Percentiles rank a stretch among this genome's conserved stretches.
Evolutionary conservation across 495 filamentous ascomycete species (phyloP).

Genomic region (Cercophora samala): DNA sequence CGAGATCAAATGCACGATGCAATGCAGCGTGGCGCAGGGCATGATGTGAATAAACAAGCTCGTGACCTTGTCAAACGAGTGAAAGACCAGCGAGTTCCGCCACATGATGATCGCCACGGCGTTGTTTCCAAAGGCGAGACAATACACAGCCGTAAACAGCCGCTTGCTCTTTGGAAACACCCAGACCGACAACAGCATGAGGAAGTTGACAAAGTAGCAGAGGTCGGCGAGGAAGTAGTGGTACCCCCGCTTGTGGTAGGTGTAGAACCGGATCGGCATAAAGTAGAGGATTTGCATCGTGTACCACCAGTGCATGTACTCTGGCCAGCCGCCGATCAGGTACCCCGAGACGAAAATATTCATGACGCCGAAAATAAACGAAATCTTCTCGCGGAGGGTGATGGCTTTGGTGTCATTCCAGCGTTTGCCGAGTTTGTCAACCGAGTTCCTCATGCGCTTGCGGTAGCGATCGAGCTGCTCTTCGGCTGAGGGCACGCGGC

Average conservation of each 20-base stretch:
- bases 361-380: conserved; percentile 92
- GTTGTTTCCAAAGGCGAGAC: conserved; percentile 92
- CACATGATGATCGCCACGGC: conserved; percentile 98
- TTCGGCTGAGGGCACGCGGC: conserved; percentile 76
- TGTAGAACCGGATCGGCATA: conserved; percentile 92
- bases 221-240: conserved; percentile 98
- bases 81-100: conserved; percentile 97
- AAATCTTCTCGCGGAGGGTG: conserved; percentile 86
- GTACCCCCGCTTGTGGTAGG: conserved; percentile 83
- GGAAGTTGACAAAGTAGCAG: conserved; percentile 95
- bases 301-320: conserved; percentile 92
- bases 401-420: conserved; percentile 90
- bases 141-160: conserved; percentile 89
- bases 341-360: conserved; percentile 97
- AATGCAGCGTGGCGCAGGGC: conserved; percentile 90
- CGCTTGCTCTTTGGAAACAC: conserved; percentile 86
- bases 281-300: conserved; percentile 81
- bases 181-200: conserved; percentile 81
- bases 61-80: conserved; percentile 92
- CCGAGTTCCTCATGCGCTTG: conserved; percentile 75
- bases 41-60: conserved; percentile 99
- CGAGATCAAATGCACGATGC: conserved; percentile 77
- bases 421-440: conserved; percentile 78
- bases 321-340: conserved; percentile 78
- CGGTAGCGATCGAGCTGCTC: conserved; percentile 90